phyloP scores from a whole-genome alignment of 257 asterid genomes.

The Linderniella brevidens region DNA sequence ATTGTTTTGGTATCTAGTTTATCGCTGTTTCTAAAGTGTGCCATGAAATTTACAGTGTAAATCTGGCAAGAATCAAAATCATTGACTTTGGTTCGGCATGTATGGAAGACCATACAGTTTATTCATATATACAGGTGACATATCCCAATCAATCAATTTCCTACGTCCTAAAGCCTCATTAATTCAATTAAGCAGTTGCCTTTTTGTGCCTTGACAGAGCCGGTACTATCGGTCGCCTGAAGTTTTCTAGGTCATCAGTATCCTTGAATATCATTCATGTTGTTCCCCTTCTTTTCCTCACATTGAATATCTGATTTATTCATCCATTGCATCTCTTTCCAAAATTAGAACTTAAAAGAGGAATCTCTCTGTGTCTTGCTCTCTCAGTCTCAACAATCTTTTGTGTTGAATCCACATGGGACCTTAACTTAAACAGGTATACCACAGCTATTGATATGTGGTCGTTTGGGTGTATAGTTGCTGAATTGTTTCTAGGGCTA shows the following conservation, averaged over 20 bases:
- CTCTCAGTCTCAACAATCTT: conserved; percentile 6
- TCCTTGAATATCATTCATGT: conserved; percentile 28
- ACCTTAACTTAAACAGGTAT: conserved; percentile 66
- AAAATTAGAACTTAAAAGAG: background rate
- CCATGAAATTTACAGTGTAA: conserved; percentile 53
- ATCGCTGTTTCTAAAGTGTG: conserved; percentile 10
- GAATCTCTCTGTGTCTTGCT: background rate
- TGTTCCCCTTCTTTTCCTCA: too few species aligned
- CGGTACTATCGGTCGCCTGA: conserved; percentile 98
- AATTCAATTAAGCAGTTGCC: conserved; percentile 7
- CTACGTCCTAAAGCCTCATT: background rate
- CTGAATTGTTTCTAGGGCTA: conserved; percentile 83
- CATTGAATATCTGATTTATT: too few species aligned
- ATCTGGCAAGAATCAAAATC: conserved; percentile 83
- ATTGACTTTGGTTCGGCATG: conserved; percentile 99
- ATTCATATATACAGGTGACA: conserved; percentile 87
- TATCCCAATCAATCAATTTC: conserved; percentile 3
- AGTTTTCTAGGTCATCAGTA: conserved; percentile 99
- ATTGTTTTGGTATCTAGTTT: conserved; percentile 11
- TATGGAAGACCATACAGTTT: conserved; percentile 88
- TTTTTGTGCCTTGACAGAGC: conserved; percentile 47
- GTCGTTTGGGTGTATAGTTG: conserved; percentile 99
- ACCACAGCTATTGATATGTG: conserved; percentile 98
- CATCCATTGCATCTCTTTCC: background rate
- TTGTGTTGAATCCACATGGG: conserved; percentile 15